Conservation (phyloP, 2,329 filamentous ascomycete species). For the Akanthomyces uredinophilus region DNA sequence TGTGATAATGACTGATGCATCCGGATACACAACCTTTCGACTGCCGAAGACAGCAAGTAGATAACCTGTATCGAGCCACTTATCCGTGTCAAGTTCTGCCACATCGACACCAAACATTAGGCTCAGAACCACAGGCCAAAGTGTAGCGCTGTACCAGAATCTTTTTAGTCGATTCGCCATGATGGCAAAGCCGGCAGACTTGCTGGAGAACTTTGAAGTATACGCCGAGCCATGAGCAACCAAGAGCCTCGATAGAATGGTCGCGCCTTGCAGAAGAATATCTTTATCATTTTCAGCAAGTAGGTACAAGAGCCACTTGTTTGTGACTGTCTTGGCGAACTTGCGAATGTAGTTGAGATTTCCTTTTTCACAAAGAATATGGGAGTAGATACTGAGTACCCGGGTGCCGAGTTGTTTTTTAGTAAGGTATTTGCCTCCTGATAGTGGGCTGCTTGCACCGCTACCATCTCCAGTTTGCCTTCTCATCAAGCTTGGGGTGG, state of each 20-base stretch:
- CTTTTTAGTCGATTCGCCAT: constrained; percentile 75
- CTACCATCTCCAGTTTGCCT: constrained; percentile 33
- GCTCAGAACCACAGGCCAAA: constrained; percentile 86
- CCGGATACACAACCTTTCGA: constrained; percentile 65
- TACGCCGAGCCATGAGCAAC: constrained; percentile 78
- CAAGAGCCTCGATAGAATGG: constrained; percentile 77
- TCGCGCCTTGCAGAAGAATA: constrained; percentile 73
- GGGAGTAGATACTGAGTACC: constrained; percentile 71
- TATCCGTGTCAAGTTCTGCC: constrained; percentile 65
- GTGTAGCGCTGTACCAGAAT: constrained; percentile 80
- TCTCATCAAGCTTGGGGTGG: constrained; percentile 35
- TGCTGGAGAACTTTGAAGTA: constrained; percentile 74
- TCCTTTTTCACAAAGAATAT: constrained; percentile 69
- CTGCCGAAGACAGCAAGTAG: constrained; percentile 70
- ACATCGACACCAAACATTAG: constrained; percentile 84
- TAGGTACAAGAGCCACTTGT: constrained; percentile 93
- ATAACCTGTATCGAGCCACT: constrained; percentile 67
- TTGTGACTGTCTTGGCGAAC: constrained; percentile 91
- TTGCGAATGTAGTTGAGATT: constrained; percentile 69
- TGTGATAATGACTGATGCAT: constrained; percentile 73
- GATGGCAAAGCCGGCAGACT: constrained; percentile 82
- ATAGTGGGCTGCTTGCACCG: constrained; percentile 25
- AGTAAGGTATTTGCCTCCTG: constrained; percentile 40
- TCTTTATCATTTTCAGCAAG: constrained; percentile 81
- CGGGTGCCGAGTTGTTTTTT: constrained; percentile 68